Conservation (phyloP, 805 yeast species). For the Starmerella bombicola region DNA sequence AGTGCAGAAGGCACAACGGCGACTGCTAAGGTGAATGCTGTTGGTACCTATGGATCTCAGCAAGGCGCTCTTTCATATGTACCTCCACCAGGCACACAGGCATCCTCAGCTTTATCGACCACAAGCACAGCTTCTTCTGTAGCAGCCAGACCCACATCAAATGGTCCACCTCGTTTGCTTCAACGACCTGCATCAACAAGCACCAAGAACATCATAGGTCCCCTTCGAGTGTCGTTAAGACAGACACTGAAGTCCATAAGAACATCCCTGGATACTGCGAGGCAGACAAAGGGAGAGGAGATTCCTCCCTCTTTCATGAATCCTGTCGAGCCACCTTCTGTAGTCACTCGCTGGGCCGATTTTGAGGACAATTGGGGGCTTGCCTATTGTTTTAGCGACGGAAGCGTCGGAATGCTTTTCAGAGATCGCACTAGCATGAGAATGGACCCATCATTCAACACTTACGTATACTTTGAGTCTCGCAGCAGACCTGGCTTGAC, state of each 20-base stretch:
- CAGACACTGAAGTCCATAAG: conserved; percentile 9
- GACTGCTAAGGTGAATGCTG: neutral
- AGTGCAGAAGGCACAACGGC: neutral
- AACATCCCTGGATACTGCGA: conserved; percentile 1
- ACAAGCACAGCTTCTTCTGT: neutral
- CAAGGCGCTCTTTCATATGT: neutral
- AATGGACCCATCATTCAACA: conserved; percentile 40
- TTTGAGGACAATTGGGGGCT: conserved; percentile 92
- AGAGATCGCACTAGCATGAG: conserved; percentile 74
- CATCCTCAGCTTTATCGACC: neutral
- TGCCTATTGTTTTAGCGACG: conserved; percentile 81
- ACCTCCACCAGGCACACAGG: neutral
- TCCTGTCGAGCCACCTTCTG: conserved; percentile 10
- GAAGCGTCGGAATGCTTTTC: conserved; percentile 81
- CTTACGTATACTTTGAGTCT: conserved; percentile 53
- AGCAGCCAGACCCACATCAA: conserved; percentile 1
- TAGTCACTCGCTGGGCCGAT: conserved; percentile 88
- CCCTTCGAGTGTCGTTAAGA: conserved; percentile 13
- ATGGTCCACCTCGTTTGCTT: conserved; percentile 7
- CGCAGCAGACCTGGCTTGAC: conserved; percentile 24
- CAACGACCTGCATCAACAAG: conserved; percentile 12
- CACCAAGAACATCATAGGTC: conserved; percentile 8
- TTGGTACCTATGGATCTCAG: neutral
- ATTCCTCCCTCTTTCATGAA: neutral
- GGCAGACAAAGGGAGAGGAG: neutral